Evolutionary conservation across 495 filamentous ascomycete genomes (phyloP), one percentile per base, ranked within the genome.

Genomic region (Beverwykella pulmonaria): DNA sequence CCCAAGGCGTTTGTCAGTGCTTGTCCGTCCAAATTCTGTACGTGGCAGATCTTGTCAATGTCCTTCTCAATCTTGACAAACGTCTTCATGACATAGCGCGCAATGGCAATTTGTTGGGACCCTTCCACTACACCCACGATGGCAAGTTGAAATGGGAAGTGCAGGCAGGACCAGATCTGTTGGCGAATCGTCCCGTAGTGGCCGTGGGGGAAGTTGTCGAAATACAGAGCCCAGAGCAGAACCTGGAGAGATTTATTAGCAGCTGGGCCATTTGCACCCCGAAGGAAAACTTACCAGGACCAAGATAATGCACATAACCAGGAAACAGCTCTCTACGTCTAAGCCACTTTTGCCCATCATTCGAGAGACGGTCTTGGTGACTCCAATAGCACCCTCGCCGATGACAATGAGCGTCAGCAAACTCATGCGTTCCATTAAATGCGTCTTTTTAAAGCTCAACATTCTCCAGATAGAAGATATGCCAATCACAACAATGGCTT

Each of bases 401-500:
- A 72, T 69, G 29, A 72, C 70, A 39, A 72, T 72, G 23, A 72
- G 50, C 15, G 70, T 72, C 19, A 72, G 54, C 12, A 72, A 61
- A 27, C 70, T 65, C 70, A 72, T 72, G 12, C 70, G 61, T 53
- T 72, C 70, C 54, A 72, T 67, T 41, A 72, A 56, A 55, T 72
- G 70, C 14, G 70, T 72, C 46, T 72, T 70, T 48, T 72, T 72
- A 62, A 72, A 70, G 53, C 67, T 72, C 46, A 72, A 50, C 62
- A 72, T 72, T 15, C 56, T 72, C 66, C 67, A 72, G 36, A 41
- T 48, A 22, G 48, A 63, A 19, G 70, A 72, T 10, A 72, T 61
- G 8, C 53, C 30, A 32, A 72, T 66, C 0, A 66, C 57, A 52
- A 17, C 56, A 14, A 58, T 27, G 2, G 62, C 29, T 34, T 72